phyloP scores from a whole-genome alignment of 2,329 filamentous ascomycete species.

The Aurifilum marmelostoma region DNA sequence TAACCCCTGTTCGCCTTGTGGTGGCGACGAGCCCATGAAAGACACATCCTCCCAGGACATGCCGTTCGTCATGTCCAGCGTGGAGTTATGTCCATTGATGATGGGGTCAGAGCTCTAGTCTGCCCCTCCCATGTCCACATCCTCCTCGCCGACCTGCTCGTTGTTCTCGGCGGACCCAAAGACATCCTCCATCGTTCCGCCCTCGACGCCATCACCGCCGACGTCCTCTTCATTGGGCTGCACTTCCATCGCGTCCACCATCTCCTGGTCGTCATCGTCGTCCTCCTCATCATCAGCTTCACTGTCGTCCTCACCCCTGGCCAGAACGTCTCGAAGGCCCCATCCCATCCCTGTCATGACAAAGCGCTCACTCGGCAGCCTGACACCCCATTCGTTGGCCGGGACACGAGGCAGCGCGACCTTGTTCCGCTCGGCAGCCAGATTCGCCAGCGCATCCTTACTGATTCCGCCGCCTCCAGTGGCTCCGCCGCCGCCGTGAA shows the following conservation, averaged over 20 bases:
- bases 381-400: conserved; percentile 68
- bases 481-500: conserved; percentile 58
- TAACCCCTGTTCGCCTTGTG: background rate
- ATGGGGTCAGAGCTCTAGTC: conserved; percentile 33
- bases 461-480: conserved; percentile 53
- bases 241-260: conserved; percentile 53
- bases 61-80: background rate
- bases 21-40: background rate
- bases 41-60: background rate
- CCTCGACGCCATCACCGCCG: conserved; percentile 54
- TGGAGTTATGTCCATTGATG: conserved; percentile 3
- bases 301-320: conserved; percentile 47
- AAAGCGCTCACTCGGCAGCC: conserved; percentile 69
- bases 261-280: conserved; percentile 46
- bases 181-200: conserved; percentile 54
- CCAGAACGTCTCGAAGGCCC: conserved; percentile 65
- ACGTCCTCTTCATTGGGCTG: conserved; percentile 43
- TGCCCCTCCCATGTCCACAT: conserved; percentile 40
- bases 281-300: conserved; percentile 40
- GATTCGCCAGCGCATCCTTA: conserved; percentile 77
- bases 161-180: conserved; percentile 41
- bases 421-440: conserved; percentile 73
- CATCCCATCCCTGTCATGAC: conserved; percentile 68
- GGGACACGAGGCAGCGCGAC: conserved; percentile 65
- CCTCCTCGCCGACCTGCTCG: conserved; percentile 34